A percentile compares a stretch with the other conserved stretches of the same genome.
phyloP scores from a whole-genome alignment of 768 basidiomycete species.

The Phaffia australis region DNA sequence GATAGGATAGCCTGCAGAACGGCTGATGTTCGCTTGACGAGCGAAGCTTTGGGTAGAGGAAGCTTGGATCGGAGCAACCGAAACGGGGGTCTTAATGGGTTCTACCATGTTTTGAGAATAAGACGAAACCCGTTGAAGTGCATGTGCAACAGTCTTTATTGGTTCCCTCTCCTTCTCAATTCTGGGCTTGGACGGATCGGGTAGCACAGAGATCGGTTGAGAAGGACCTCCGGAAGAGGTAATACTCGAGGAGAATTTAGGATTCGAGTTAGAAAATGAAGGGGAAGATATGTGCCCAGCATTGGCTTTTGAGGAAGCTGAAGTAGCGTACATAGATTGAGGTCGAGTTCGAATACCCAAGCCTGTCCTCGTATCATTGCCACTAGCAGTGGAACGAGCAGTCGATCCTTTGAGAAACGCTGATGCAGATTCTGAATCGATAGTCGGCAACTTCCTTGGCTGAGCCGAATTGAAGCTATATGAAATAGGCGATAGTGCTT shows the following conservation, averaged over 20 bases:
- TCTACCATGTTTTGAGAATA: not conserved
- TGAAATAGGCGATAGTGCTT: not conserved
- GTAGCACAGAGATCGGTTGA: not conserved
- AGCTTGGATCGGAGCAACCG: not conserved
- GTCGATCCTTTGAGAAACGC: slow-evolving; percentile 8
- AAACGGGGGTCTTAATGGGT: not conserved
- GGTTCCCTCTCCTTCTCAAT: not conserved
- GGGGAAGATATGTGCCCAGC: not conserved
- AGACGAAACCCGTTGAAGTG: not conserved
- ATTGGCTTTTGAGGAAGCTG: not conserved
- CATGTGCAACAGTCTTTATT: not conserved
- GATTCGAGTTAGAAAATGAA: not conserved
- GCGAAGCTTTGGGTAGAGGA: not conserved
- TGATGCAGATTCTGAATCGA: slow-evolving; percentile 16
- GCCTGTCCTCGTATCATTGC: not conserved
- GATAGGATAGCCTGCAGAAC: no score
- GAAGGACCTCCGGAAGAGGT: not conserved
- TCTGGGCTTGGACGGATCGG: not conserved
- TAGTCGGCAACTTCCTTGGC: not conserved
- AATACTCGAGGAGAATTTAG: not conserved
- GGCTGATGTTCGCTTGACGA: not conserved
- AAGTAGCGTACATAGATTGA: slow-evolving; percentile 4
- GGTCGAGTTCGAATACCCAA: not conserved
- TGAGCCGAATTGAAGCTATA: not conserved
- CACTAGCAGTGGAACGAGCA: not conserved